Conservation (phyloP, 169 alveolate species). For the Eimeria tenella region DNA sequence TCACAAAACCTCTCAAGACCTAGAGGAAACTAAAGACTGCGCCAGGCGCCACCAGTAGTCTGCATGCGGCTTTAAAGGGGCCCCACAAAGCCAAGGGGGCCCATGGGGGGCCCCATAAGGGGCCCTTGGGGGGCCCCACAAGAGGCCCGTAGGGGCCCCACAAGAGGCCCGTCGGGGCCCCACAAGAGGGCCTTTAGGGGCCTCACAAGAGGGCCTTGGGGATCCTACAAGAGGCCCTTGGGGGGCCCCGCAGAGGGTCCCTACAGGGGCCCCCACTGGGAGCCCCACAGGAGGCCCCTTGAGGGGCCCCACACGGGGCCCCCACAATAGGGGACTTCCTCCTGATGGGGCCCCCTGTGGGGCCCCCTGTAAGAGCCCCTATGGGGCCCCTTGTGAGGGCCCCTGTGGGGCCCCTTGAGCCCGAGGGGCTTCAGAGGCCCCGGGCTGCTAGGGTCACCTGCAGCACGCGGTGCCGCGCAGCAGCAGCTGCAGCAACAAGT, state of each 20-base stretch:
- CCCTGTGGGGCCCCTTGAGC: not conserved
- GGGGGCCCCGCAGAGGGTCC: not conserved
- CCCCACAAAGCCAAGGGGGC: not conserved
- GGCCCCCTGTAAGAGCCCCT: not conserved
- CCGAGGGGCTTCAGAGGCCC: not conserved
- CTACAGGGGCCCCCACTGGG: not conserved
- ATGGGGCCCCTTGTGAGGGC: not conserved
- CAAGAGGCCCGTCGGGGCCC: not conserved
- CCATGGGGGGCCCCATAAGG: not conserved
- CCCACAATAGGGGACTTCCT: no score
- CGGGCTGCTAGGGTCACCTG: slow-evolving; percentile 1
- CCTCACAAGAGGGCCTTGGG: not conserved
- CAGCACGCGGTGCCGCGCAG: not conserved
- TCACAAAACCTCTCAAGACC: no score
- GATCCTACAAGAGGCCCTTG: not conserved
- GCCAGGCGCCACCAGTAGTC: no score
- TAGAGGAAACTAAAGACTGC: no score
- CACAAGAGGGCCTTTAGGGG: not conserved
- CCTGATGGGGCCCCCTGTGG: not conserved
- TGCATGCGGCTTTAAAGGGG: no score
- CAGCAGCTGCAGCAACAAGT: slow-evolving; percentile 11
- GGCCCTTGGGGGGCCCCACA: not conserved
- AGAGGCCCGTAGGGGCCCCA: not conserved
- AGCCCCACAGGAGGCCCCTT: not conserved
- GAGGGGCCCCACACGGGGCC: not conserved